phyloP scores from a whole-genome alignment of 164 flowering plant species.

The Umbilicus rupestris region DNA sequence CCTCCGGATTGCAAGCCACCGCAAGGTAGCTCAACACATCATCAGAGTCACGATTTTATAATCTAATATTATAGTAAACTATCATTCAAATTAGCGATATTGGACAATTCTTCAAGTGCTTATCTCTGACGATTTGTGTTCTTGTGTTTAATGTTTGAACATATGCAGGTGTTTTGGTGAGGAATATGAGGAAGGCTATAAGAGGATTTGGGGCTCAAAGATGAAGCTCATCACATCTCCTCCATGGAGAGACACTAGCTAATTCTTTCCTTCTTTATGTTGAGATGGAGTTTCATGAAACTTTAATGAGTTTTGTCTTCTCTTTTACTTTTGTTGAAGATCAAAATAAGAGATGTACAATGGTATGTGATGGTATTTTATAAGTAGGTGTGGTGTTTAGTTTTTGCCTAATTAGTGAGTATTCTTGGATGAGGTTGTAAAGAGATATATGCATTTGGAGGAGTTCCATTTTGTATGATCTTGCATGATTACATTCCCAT shows the following conservation, averaged over 20 bases:
- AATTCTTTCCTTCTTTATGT: constrained; percentile 1
- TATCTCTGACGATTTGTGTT: too few relatives aligned
- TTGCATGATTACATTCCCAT: neutral
- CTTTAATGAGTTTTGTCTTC: neutral
- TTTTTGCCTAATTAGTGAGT: neutral
- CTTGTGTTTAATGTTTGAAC: too few relatives aligned
- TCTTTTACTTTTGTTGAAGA: neutral
- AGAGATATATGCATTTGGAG: neutral
- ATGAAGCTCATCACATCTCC: neutral
- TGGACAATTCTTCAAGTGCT: too few relatives aligned
- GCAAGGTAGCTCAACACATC: neutral
- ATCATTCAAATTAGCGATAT: too few relatives aligned
- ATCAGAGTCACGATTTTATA: too few relatives aligned
- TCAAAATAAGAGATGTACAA: neutral
- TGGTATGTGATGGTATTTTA: neutral
- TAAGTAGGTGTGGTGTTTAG: constrained; percentile 4
- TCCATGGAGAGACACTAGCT: constrained; percentile 1
- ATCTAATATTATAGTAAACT: too few relatives aligned
- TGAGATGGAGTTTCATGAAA: constrained; percentile 3
- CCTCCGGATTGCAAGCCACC: constrained; percentile 7
- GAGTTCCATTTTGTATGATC: neutral
- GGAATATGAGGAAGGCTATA: constrained; percentile 5
- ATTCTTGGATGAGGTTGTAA: constrained; percentile 1
- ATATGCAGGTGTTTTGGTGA: neutral
- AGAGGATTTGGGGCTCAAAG: constrained; percentile 5